Evolutionary conservation across 2,329 filamentous ascomycete genomes (phyloP), one percentile per base, ranked within the genome.

Genomic region (Diaporthe vaccinii): DNA sequence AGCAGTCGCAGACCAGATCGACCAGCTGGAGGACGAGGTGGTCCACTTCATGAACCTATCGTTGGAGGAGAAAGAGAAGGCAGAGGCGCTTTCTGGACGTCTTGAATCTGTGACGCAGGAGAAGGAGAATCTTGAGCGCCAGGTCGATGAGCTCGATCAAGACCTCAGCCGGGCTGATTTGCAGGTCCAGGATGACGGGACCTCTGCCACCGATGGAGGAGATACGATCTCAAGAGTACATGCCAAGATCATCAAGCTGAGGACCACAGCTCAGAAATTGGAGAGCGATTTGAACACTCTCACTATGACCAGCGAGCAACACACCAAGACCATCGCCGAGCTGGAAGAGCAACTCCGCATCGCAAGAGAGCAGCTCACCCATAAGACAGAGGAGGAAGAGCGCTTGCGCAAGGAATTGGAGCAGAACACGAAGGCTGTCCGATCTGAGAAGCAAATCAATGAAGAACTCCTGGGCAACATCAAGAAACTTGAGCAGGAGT

Each of bases 1-100:
- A 7, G 25, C n/a, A 25, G 55, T 25, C 36, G 25, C n/a, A 10
- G n/a, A 51, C n/a, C 28, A 61, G 57, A 39, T 61, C 31, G 69
- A 72, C 15, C 41, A 72, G 57, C 31, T 72, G 14, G 69, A 72
- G 12, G 20, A 46, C n/a, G 69, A 72, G 69, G 69, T 72, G 14
- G n/a, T 72, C 5, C 69, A 72, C 41, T 72, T 61, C 15, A 72
- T 72, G 69, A 72, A 39, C 22, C 10, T 72, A 14, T 72, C 69
- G 39, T 9, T 72, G 53, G 55, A 61, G 20, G 55, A 72, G 34
- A 72, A 39, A 28, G 41, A 72, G 44, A 61, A 61, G 14, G 20
- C 69, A 9, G 28, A 61, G 17, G 12, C 39, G 4, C 57, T 61
- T 1, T 51, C 69, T 14, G 53, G 17, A 15, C 31, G 49, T 12